A percentile compares a stretch with the other conserved stretches of the same genome.
These are phyloP conservation scores for Pseudogymnoascus sp. DNA, from an alignment of 2,329 filamentous ascomycete species.

Conservation along the genomic window DNA sequence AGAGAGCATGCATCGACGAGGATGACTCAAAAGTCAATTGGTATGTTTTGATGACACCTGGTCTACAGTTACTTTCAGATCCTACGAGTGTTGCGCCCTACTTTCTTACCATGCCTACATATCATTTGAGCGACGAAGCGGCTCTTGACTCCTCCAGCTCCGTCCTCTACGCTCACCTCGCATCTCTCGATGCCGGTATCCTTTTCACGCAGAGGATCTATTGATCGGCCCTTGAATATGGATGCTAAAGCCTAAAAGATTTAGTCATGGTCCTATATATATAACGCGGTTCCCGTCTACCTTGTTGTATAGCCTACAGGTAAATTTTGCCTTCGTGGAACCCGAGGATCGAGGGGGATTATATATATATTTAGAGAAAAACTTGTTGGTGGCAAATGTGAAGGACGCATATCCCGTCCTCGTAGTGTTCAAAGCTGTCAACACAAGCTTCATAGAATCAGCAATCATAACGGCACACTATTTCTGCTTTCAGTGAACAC, in stretches of 20 bases:
- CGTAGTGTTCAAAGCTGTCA: conserved; percentile 72
- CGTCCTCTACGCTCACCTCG: conserved; percentile 67
- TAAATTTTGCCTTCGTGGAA: conserved; percentile 49
- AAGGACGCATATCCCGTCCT: conserved; percentile 74
- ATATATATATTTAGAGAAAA: conserved; percentile 68
- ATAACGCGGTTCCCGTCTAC: conserved; percentile 32
- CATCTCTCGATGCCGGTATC: conserved; percentile 68
- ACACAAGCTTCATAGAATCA: conserved; percentile 47
- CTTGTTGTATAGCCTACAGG: conserved; percentile 67
- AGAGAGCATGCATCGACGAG: conserved; percentile 70
- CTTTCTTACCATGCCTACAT: conserved; percentile 57
- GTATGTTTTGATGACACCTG: conserved; percentile 70
- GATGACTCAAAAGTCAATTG: conserved; percentile 67
- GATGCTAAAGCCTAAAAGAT: conserved; percentile 56
- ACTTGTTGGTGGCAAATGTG: conserved; percentile 57
- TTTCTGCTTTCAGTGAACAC: conserved; percentile 24
- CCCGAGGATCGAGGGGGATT: conserved; percentile 33
- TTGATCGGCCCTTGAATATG: conserved; percentile 62
- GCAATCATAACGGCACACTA: conserved; percentile 11
- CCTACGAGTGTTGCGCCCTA: background rate
- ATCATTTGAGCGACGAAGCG: conserved; percentile 67
- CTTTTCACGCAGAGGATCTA: conserved; percentile 55
- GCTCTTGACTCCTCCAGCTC: conserved; percentile 58
- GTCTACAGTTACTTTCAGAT: conserved; percentile 17
- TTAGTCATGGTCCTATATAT: background rate